phyloP scores from a whole-genome alignment of 768 basidiomycete genomes.

The Suillus plorans region DNA sequence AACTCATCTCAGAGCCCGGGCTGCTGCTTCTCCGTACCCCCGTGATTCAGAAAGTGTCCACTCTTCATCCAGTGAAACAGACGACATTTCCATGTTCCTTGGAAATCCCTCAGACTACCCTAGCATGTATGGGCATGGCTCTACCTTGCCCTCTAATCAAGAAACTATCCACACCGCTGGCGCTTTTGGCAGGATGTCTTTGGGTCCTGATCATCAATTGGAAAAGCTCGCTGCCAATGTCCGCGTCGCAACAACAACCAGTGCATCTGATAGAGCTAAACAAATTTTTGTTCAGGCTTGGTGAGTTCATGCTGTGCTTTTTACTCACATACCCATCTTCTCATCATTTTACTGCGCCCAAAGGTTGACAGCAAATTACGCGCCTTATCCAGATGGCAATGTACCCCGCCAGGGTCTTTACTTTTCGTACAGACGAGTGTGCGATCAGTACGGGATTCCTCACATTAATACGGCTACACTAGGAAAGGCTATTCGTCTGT shows the following conservation, averaged over 20 bases:
- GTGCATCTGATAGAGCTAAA: constrained; percentile 87
- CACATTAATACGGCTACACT: constrained; percentile 96
- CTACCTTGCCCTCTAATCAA: constrained; percentile 41
- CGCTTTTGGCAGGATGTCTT: constrained; percentile 74
- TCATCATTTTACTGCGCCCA: constrained; percentile 15
- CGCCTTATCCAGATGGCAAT: constrained; percentile 89
- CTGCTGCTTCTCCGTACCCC: constrained; percentile 81
- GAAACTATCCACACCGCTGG: constrained; percentile 63
- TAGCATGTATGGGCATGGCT: constrained; percentile 55
- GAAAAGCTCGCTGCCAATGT: constrained; percentile 88
- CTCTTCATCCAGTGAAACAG: constrained; percentile 87
- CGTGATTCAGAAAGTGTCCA: constrained; percentile 85
- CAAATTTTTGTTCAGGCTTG: constrained; percentile 93
- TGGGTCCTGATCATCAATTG: constrained; percentile 74
- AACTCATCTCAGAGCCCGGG: constrained; percentile 76
- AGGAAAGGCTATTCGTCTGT: constrained; percentile 91
- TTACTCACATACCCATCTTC: constrained; percentile 16
- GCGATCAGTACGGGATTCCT: constrained; percentile 89
- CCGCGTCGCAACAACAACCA: constrained; percentile 85
- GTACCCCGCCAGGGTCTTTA: constrained; percentile 93
- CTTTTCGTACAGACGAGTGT: constrained; percentile 88
- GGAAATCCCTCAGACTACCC: constrained; percentile 61
- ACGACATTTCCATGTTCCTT: constrained; percentile 81
- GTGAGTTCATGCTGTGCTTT: constrained; percentile 44
- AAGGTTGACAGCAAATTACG: constrained; percentile 88